phyloP scores from a whole-genome alignment of 1,139 yeast genomes.

The Blastobotrys persicus region DNA sequence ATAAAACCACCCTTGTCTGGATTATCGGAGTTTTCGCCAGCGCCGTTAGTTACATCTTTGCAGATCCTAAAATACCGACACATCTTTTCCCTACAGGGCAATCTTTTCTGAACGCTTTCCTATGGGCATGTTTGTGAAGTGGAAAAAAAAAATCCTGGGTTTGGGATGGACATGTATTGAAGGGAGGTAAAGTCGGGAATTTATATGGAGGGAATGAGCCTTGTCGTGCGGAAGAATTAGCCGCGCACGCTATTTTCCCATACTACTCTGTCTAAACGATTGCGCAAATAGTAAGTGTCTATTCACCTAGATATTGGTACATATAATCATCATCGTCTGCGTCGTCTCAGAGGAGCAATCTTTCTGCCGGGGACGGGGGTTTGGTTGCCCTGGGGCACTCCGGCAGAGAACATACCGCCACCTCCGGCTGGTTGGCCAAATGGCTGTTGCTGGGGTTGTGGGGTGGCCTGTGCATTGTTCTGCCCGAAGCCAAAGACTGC shows the following conservation, averaged over 20 bases:
- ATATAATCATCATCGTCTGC: conserved; percentile 10
- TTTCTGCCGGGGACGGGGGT: conserved; percentile 9
- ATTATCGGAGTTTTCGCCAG: background rate
- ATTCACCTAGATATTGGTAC: background rate
- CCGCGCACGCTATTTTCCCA: too few relatives aligned
- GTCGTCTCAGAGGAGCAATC: conserved; percentile 14
- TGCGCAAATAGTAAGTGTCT: background rate
- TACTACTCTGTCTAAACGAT: too few relatives aligned
- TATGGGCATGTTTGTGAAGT: too few relatives aligned
- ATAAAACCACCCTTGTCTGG: background rate
- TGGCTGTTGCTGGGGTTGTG: conserved; percentile 9
- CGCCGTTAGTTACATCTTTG: too few relatives aligned
- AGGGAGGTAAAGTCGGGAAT: too few relatives aligned
- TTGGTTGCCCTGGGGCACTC: conserved; percentile 7
- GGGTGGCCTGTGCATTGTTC: background rate
- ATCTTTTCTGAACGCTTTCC: background rate
- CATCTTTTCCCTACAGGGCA: background rate
- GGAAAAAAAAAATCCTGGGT: too few relatives aligned
- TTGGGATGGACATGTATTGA: too few relatives aligned
- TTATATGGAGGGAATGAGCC: too few relatives aligned
- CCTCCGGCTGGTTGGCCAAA: background rate
- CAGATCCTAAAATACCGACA: background rate
- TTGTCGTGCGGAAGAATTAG: too few relatives aligned
- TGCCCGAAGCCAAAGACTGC: conserved; percentile 3
- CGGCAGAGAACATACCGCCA: conserved; percentile 10